Evolutionary conservation across 768 basidiomycete genomes (phyloP).

Genomic region (Cystofilobasidium bisporidii): DNA sequence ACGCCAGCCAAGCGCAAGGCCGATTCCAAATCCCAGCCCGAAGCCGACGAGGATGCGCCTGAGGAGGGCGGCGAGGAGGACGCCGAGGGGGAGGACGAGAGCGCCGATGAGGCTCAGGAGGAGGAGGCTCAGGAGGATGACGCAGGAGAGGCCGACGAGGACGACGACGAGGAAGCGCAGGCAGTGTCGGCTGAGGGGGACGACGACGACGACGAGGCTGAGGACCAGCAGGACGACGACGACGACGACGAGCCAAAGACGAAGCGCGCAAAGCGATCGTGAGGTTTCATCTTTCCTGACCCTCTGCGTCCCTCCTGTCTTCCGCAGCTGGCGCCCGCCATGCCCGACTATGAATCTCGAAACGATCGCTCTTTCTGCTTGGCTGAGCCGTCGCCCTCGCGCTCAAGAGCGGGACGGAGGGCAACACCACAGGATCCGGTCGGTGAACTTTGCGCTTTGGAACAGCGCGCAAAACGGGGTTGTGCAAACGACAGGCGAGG

Average conservation of each 20-base stretch:
- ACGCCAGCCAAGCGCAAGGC: constrained; percentile 6
- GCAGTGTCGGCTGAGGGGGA: background rate
- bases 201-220: background rate
- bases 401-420: too few relatives aligned
- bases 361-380: too few relatives aligned
- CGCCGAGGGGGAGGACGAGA: background rate
- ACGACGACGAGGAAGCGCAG: background rate
- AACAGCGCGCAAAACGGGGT: too few relatives aligned
- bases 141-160: background rate
- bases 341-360: too few relatives aligned
- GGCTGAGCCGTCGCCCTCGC: too few relatives aligned
- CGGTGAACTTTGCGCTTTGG: too few relatives aligned
- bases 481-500: too few relatives aligned
- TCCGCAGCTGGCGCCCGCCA: too few relatives aligned
- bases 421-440: too few relatives aligned
- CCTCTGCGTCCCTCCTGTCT: background rate
- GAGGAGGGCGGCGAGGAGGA: background rate
- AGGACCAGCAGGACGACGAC: background rate
- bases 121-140: background rate
- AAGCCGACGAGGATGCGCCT: background rate
- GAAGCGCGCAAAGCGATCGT: background rate
- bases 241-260: background rate
- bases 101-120: background rate
- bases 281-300: background rate
- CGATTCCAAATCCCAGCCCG: background rate